phyloP scores from a whole-genome alignment of 179 eudicot genomes.

The Vitellaria paradoxa region DNA sequence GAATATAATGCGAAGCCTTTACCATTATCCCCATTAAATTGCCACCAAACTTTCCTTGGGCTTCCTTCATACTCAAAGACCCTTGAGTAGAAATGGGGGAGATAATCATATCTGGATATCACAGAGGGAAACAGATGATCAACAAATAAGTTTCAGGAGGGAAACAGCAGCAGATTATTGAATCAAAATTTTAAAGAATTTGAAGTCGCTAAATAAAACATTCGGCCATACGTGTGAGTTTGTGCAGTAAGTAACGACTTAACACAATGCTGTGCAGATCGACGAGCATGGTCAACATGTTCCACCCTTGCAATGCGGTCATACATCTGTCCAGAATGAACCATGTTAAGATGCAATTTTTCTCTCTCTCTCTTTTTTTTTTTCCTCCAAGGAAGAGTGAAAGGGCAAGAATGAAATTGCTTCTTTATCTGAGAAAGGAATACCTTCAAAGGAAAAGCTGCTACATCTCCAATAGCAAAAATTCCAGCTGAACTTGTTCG shows the following conservation, averaged over 20 bases:
- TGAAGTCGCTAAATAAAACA: background rate
- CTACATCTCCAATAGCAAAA: constrained; percentile 92
- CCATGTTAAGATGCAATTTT: background rate
- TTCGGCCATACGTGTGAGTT: constrained; percentile 52
- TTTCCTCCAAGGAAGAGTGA: background rate
- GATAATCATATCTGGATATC: constrained; percentile 48
- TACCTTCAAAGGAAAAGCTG: constrained; percentile 89
- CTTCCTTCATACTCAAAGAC: constrained; percentile 98
- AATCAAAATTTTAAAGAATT: background rate
- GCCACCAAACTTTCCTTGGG: constrained; percentile 98
- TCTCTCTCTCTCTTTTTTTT: background rate
- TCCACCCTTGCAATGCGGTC: constrained; percentile 76
- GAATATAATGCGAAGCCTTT: constrained; percentile 14
- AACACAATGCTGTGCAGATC: constrained; percentile 83
- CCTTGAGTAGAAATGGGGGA: constrained; percentile 84
- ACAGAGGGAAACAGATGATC: constrained; percentile 9
- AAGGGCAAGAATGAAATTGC: background rate
- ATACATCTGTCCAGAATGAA: constrained; percentile 55
- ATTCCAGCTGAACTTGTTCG: constrained; percentile 72
- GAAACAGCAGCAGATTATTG: background rate
- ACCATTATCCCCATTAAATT: constrained; percentile 98
- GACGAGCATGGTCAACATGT: constrained; percentile 95
- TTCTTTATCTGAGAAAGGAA: constrained; percentile 6
- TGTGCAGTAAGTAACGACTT: constrained; percentile 60
- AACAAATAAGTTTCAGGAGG: background rate